Conservation (phyloP, 345 rosid species). For the Geranium rotundifolium region DNA sequence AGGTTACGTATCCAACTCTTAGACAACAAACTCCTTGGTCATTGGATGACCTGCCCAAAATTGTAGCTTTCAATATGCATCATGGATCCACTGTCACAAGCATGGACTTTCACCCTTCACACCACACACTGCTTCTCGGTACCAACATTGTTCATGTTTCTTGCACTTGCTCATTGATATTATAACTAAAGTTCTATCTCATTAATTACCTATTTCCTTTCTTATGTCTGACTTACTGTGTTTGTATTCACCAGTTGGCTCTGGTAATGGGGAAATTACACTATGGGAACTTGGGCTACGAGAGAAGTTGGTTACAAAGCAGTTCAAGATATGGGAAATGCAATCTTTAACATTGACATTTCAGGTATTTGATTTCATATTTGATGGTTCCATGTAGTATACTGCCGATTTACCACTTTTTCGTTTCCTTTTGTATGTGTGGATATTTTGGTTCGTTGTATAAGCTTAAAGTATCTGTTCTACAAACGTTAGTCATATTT, state of each 20-base stretch:
- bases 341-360: constrained; percentile 35
- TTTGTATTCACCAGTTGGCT: constrained; percentile 55
- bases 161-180: not conserved
- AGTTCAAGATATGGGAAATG: constrained; percentile 71
- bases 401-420: not conserved
- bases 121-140: constrained; percentile 70
- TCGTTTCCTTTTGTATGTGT: too few relatives aligned
- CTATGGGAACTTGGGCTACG: constrained; percentile 61
- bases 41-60: constrained; percentile 71
- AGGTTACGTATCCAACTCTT: constrained; percentile 62
- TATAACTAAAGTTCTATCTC: not conserved
- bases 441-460: too few relatives aligned
- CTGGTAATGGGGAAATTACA: constrained; percentile 64
- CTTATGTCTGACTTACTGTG: constrained; percentile 15
- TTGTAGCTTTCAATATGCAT: constrained; percentile 51
- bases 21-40: constrained; percentile 59
- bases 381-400: not conserved
- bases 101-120: constrained; percentile 86
- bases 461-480: not conserved
- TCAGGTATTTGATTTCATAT: constrained; percentile 39
- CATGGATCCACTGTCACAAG: constrained; percentile 71
- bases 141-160: constrained; percentile 12
- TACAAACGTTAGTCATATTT: not conserved
- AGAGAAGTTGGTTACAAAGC: constrained; percentile 57
- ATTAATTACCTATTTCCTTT: not conserved